Percentiles rank a stretch among this genome's conserved stretches.
Conservation (phyloP, 129 eudicot genomes). For the Centaurea solstitialis region DNA sequence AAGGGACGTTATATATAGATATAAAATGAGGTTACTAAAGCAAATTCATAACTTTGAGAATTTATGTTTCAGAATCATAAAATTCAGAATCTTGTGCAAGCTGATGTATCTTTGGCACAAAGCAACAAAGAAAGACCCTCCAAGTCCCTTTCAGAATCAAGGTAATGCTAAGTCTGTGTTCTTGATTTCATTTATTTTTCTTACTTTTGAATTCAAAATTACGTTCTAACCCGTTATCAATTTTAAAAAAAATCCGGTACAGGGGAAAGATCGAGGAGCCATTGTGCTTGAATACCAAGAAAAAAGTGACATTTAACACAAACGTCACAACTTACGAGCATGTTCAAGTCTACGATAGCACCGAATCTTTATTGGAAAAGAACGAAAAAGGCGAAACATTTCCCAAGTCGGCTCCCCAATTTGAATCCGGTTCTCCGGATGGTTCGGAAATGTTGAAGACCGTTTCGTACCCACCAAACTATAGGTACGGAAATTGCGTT, state of each 20-base stretch:
- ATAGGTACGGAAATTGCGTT: conserved; percentile 78
- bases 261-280: conserved; percentile 58
- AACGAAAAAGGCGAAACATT: conserved; percentile 40
- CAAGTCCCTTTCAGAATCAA: conserved; percentile 43
- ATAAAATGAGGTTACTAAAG: background rate
- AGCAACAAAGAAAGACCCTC: conserved; percentile 24
- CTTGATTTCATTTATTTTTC: background rate
- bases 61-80: conserved; percentile 48
- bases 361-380: conserved; percentile 57
- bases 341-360: conserved; percentile 54
- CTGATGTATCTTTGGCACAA: conserved; percentile 35
- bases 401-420: conserved; percentile 29
- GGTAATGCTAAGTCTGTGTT: conserved; percentile 35
- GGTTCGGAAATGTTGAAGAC: conserved; percentile 48
- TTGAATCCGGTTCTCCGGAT: conserved; percentile 46
- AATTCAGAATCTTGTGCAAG: conserved; percentile 40
- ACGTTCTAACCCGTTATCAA: background rate
- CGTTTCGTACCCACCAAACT: conserved; percentile 78
- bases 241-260: conserved; percentile 7
- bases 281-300: conserved; percentile 49
- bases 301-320: conserved; percentile 87
- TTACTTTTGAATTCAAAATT: background rate
- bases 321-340: conserved; percentile 76
- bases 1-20: background rate
- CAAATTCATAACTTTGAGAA: conserved; percentile 15